These are phyloP conservation scores for Pythium chondricola DNA, from an alignment of 352 stramenopile species.

Conservation along the genomic window DNA sequence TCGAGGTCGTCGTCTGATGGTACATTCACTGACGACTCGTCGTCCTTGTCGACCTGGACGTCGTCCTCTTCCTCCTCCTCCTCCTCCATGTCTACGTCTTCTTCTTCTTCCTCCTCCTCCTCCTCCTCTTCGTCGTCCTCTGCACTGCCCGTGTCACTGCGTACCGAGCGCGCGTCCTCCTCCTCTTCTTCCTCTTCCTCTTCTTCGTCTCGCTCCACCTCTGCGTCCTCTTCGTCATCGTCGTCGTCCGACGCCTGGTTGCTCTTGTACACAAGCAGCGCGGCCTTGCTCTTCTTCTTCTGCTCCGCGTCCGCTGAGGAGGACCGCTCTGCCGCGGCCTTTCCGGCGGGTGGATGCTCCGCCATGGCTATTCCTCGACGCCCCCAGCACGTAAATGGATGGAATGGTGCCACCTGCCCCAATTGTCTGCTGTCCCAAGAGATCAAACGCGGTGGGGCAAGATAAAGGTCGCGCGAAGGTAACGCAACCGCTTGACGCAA, in stretches of 20 bases:
- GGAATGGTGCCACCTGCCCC: too few relatives aligned
- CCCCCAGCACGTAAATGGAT: too few relatives aligned
- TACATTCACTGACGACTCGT: conserved; percentile 68
- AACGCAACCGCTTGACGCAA: neutral
- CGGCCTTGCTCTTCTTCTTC: conserved; percentile 76
- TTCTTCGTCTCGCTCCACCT: conserved; percentile 34
- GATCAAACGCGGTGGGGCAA: conserved; percentile 2
- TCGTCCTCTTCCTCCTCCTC: conserved; percentile 29
- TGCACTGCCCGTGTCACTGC: conserved; percentile 15
- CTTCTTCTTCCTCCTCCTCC: conserved; percentile 17
- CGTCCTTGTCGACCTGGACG: conserved; percentile 65
- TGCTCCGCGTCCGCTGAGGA: conserved; percentile 20
- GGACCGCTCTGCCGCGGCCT: conserved; percentile 22
- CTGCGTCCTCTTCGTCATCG: conserved; percentile 44
- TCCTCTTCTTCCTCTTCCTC: conserved; percentile 29
- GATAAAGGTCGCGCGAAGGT: conserved; percentile 11
- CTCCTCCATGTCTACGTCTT: conserved; percentile 18
- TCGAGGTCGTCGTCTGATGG: conserved; percentile 74
- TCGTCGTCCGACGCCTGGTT: conserved; percentile 58
- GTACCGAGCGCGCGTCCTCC: conserved; percentile 17
- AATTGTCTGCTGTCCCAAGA: conserved; percentile 9
- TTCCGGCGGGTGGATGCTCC: conserved; percentile 21
- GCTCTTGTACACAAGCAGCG: conserved; percentile 71
- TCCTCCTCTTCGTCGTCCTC: conserved; percentile 25
- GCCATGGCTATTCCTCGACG: too few relatives aligned